These are phyloP conservation scores for Sordariomycetes sp. DNA, from an alignment of 2,329 filamentous ascomycete species.

Conservation along the genomic window DNA sequence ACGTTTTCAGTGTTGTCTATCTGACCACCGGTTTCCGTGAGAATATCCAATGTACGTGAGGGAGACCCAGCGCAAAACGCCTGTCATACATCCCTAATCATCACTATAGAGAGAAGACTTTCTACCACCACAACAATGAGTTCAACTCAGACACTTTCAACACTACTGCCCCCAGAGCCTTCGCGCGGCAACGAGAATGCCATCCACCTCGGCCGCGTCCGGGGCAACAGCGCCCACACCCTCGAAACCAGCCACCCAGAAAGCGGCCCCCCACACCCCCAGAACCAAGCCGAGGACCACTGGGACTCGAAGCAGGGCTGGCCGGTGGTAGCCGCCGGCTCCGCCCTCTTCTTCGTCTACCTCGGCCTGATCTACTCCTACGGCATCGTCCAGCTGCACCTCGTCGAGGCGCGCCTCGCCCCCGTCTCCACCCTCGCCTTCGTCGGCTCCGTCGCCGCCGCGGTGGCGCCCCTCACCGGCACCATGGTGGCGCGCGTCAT, in stretches of 20 bases:
- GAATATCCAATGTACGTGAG: too few species aligned
- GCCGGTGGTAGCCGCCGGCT: constrained; percentile 14
- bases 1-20: too few species aligned
- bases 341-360: constrained; percentile 15
- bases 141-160: not conserved
- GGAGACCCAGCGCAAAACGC: too few species aligned
- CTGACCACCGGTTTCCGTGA: too few species aligned
- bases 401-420: constrained; percentile 13
- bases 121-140: constrained; percentile 20
- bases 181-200: not conserved
- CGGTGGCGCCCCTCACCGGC: constrained; percentile 4
- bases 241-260: not conserved
- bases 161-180: not conserved
- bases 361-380: constrained; percentile 19
- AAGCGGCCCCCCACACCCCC: not conserved
- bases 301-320: constrained; percentile 8
- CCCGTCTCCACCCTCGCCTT: constrained; percentile 16
- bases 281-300: not conserved
- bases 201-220: not conserved
- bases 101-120: constrained; percentile 25
- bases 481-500: constrained; percentile 17
- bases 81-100: too few species aligned
- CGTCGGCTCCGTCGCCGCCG: constrained; percentile 14
- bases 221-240: not conserved
- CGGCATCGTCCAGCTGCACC: constrained; percentile 18